Conservation (phyloP, 2,329 filamentous ascomycete genomes). For the Colletotrichum coccodes region DNA sequence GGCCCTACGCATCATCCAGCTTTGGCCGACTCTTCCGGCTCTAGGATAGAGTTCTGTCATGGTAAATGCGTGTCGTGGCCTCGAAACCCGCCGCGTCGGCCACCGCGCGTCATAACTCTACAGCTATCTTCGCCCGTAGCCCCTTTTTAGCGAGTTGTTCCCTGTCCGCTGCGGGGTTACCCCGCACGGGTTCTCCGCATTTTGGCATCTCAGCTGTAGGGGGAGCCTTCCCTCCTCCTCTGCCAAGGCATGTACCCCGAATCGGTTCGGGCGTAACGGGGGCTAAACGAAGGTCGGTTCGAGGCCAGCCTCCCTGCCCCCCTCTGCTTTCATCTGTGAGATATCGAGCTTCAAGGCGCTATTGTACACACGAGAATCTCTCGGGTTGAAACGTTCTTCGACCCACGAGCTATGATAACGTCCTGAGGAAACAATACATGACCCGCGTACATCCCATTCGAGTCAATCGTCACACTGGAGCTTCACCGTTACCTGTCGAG, state of each 20-base stretch:
- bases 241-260: conserved; percentile 26
- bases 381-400: background rate
- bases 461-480: background rate
- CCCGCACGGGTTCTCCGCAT: conserved; percentile 33
- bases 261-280: background rate
- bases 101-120: background rate
- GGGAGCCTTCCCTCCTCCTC: conserved; percentile 6
- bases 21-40: background rate
- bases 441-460: background rate
- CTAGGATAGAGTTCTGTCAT: background rate
- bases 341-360: background rate
- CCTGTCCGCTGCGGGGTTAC: conserved; percentile 11
- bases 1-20: background rate
- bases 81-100: background rate
- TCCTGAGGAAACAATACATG: background rate
- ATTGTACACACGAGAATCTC: background rate
- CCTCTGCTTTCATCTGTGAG: background rate
- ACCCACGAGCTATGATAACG: background rate
- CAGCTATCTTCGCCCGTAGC: background rate
- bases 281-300: background rate
- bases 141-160: conserved; percentile 14
- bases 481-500: too few species aligned
- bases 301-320: background rate
- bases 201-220: conserved; percentile 13
- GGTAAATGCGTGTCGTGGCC: background rate